A percentile compares a stretch with the other conserved stretches of the same genome.
Evolutionary conservation across 768 basidiomycete species (phyloP).

Genomic region (Mycena polygramma): DNA sequence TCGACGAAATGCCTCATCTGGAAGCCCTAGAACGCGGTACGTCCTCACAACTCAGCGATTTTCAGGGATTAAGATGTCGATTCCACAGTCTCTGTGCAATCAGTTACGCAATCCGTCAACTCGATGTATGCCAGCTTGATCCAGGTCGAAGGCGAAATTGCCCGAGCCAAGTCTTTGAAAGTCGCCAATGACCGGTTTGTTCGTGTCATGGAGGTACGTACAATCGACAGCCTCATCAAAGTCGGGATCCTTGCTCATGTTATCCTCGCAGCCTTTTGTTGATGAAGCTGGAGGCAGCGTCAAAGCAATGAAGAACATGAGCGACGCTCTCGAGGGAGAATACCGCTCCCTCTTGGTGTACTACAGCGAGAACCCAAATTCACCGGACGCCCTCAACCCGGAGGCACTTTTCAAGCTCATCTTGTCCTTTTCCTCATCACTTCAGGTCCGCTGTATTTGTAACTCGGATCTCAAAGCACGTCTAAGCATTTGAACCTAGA

Average conservation of each 20-base stretch:
- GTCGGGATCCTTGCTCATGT: background rate
- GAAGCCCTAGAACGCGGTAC: conserved; percentile 87
- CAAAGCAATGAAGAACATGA: conserved; percentile 75
- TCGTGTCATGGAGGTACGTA: conserved; percentile 74
- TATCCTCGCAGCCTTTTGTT: conserved; percentile 61
- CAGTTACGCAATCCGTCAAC: conserved; percentile 69
- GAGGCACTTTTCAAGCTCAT: conserved; percentile 88
- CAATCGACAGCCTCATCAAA: background rate
- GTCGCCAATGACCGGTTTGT: conserved; percentile 71
- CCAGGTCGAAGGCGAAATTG: conserved; percentile 71
- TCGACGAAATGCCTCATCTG: conserved; percentile 84
- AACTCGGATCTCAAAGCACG: too few species aligned
- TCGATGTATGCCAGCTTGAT: conserved; percentile 67
- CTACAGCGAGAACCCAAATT: conserved; percentile 82
- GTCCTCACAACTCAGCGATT: conserved; percentile 35
- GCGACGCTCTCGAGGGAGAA: conserved; percentile 68
- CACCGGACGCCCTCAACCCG: conserved; percentile 67
- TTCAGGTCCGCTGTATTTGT: conserved; percentile 64
- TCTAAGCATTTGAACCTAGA: too few species aligned
- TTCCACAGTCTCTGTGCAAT: conserved; percentile 76
- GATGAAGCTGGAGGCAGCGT: conserved; percentile 63
- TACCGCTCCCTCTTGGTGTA: conserved; percentile 72
- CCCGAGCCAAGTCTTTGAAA: conserved; percentile 50
- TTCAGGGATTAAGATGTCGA: too few species aligned
- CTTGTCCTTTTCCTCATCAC: conserved; percentile 76